Evolutionary conservation across 2,329 filamentous ascomycete genomes (phyloP).

Genomic region (Cytospora piceicola): DNA sequence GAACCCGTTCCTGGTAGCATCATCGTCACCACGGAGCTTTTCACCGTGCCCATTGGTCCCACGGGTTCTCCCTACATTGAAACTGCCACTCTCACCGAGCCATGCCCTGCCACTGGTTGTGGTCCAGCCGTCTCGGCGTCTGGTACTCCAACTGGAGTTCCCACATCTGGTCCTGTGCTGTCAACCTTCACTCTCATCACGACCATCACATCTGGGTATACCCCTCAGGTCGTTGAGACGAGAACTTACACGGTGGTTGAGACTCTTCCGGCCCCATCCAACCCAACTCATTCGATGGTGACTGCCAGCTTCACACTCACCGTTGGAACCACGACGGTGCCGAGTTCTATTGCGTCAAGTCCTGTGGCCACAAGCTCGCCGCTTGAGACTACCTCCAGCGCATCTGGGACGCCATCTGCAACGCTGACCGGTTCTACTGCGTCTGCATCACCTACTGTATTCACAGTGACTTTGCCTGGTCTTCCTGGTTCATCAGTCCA

Average conservation of each 20-base stretch:
- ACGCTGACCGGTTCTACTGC: background rate
- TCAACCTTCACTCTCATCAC: slow-evolving; percentile 31
- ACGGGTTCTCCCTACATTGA: slow-evolving; percentile 20
- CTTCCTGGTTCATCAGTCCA: slow-evolving; percentile 16
- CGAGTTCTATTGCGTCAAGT: background rate
- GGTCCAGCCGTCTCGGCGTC: slow-evolving; percentile 14
- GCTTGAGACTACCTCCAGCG: background rate
- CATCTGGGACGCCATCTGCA: background rate
- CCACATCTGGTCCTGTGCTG: slow-evolving; percentile 13
- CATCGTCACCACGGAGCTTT: slow-evolving; percentile 17
- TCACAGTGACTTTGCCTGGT: slow-evolving; percentile 27
- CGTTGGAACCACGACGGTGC: slow-evolving; percentile 21
- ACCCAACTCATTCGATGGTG: slow-evolving; percentile 19
- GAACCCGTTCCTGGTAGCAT: slow-evolving; percentile 1
- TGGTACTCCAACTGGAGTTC: slow-evolving; percentile 21
- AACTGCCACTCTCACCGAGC: slow-evolving; percentile 31
- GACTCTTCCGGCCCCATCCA: slow-evolving; percentile 10
- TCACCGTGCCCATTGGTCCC: slow-evolving; percentile 20
- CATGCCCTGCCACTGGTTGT: slow-evolving; percentile 5
- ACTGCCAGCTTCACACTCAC: slow-evolving; percentile 34
- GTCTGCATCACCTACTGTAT: slow-evolving; percentile 8
- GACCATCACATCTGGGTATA: slow-evolving; percentile 28
- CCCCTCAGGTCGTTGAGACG: slow-evolving; percentile 29
- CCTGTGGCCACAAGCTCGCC: slow-evolving; percentile 3
- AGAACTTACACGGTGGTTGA: slow-evolving; percentile 30